Conservation (phyloP, 1,139 yeast genomes). For the Saccharomyces hybrid region DNA sequence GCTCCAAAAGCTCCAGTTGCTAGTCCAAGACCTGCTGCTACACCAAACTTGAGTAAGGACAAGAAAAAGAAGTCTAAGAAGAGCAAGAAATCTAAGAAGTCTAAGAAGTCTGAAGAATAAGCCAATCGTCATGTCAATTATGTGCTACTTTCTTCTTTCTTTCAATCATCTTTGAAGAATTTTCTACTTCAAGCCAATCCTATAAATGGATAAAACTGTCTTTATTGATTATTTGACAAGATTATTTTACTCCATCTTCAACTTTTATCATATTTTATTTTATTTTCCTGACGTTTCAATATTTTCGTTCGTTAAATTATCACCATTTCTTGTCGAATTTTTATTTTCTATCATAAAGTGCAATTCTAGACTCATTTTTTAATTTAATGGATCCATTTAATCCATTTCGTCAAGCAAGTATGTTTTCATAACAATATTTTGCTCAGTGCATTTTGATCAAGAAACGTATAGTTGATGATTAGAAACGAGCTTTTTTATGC, state of each 20-base stretch:
- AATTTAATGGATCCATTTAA: neutral
- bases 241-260: neutral
- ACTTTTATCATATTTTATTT: conserved; percentile 1
- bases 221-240: neutral
- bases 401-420: neutral
- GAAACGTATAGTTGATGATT: neutral
- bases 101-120: conserved; percentile 11
- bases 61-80: conserved; percentile 12
- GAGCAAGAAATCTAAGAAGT: conserved; percentile 8
- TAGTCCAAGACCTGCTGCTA: conserved; percentile 4
- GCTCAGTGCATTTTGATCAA: neutral
- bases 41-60: conserved; percentile 1
- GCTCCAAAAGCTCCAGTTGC: conserved; percentile 5
- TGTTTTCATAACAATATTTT: neutral
- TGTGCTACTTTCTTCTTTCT: neutral
- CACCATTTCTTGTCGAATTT: neutral
- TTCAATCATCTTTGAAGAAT: conserved; percentile 3
- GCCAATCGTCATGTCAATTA: neutral
- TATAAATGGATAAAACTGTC: neutral
- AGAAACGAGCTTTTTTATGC: neutral
- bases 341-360: neutral
- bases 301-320: neutral
- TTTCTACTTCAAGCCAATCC: neutral
- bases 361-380: neutral
- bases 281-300: neutral